phyloP scores from a whole-genome alignment of 805 yeast genomes.

The Vanderwaltozyma tropicalis region DNA sequence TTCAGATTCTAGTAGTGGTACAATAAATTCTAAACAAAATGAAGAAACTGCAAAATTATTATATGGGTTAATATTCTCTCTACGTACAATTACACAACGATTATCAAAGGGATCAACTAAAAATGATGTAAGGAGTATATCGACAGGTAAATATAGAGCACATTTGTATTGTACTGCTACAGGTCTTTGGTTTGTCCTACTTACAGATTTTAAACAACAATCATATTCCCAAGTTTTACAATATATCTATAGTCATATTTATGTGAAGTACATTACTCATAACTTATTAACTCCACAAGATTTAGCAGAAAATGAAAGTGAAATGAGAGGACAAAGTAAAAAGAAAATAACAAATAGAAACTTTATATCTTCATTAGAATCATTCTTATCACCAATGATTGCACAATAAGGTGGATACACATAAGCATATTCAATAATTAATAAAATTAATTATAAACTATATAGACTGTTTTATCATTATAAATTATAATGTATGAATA shows the following conservation, averaged over 20 bases:
- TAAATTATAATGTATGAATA: too few relatives aligned
- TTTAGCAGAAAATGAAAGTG: conserved; percentile 22
- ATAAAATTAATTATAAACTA: neutral
- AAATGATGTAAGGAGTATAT: conserved; percentile 30
- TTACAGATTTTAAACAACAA: conserved; percentile 47
- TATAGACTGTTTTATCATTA: too few relatives aligned
- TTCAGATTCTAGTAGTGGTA: conserved; percentile 26
- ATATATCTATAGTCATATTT: conserved; percentile 25
- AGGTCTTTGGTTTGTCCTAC: conserved; percentile 62
- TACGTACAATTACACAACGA: conserved; percentile 63
- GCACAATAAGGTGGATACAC: conserved; percentile 5
- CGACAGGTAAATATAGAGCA: conserved; percentile 69
- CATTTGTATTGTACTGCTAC: conserved; percentile 75
- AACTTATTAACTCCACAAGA: conserved; percentile 26
- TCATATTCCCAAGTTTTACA: conserved; percentile 22
- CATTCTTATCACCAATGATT: conserved; percentile 25
- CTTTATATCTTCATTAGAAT: conserved; percentile 21
- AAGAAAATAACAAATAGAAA: conserved; percentile 23
- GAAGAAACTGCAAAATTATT: conserved; percentile 70
- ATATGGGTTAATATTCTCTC: conserved; percentile 75
- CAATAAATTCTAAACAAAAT: conserved; percentile 43
- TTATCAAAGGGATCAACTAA: conserved; percentile 27
- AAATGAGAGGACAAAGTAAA: conserved; percentile 26
- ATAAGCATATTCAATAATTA: neutral
- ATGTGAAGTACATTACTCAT: conserved; percentile 22